Conservation (phyloP, 768 basidiomycete genomes). For the Podaxis sp. region DNA sequence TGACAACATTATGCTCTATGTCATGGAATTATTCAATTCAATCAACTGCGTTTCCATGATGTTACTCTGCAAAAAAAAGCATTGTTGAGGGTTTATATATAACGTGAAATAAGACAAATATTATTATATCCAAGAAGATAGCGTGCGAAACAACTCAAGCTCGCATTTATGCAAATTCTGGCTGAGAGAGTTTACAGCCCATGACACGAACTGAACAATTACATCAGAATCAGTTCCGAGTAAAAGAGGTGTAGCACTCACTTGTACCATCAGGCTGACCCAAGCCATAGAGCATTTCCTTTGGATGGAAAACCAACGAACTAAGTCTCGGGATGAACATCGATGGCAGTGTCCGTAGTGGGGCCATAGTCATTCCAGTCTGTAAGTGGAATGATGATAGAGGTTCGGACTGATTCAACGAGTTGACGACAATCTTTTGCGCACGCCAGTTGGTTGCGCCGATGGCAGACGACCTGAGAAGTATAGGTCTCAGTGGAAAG, state of each 20-base stretch:
- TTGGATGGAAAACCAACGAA: constrained; percentile 64
- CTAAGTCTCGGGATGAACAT: constrained; percentile 47
- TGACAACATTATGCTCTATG: background rate
- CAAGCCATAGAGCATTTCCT: constrained; percentile 67
- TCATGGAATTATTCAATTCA: background rate
- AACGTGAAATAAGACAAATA: background rate
- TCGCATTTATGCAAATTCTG: background rate
- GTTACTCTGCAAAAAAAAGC: background rate
- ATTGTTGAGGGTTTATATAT: background rate
- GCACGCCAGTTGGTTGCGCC: constrained; percentile 47
- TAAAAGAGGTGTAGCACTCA: constrained; percentile 18
- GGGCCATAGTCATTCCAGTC: constrained; percentile 42
- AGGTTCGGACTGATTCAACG: constrained; percentile 31
- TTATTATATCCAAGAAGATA: constrained; percentile 7
- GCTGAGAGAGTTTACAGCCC: constrained; percentile 42
- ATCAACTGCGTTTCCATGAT: background rate
- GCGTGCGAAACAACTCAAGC: background rate
- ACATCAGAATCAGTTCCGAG: background rate
- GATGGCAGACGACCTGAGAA: constrained; percentile 43
- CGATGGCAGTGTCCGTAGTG: constrained; percentile 36
- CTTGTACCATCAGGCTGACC: constrained; percentile 41
- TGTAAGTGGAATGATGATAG: constrained; percentile 36
- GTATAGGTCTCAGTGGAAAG: background rate
- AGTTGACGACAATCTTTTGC: constrained; percentile 52
- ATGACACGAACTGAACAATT: constrained; percentile 36